phyloP scores from a whole-genome alignment of 352 stramenopile genomes.

The Stramenopiles sp. region DNA sequence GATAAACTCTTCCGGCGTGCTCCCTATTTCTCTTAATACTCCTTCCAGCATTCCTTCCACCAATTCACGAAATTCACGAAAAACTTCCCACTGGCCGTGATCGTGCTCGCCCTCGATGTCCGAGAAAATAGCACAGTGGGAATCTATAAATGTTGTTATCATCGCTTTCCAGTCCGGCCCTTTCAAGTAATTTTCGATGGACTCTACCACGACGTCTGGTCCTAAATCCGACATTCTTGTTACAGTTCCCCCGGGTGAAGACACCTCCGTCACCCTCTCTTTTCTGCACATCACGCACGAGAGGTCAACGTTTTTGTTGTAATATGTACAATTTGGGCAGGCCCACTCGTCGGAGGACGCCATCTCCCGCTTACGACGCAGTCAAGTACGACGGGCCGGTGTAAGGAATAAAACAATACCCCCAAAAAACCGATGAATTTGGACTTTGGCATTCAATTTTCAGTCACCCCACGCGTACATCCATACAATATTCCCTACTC shows the following conservation, averaged over 20 bases:
- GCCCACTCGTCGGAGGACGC: too few species aligned
- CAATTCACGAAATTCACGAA: neutral
- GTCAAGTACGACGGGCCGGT: too few species aligned
- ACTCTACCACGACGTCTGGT: neutral
- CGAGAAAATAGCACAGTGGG: constrained; percentile 3
- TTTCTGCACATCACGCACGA: constrained; percentile 9
- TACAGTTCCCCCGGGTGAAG: neutral
- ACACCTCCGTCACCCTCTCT: too few species aligned
- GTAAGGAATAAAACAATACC: too few species aligned
- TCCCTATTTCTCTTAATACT: neutral
- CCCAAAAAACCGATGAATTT: too few species aligned
- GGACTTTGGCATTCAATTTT: too few species aligned
- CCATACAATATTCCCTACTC: too few species aligned
- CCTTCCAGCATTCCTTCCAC: neutral
- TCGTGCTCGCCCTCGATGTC: constrained; percentile 10
- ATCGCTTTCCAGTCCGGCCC: neutral
- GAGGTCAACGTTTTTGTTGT: neutral
- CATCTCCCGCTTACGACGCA: too few species aligned
- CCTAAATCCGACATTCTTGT: neutral
- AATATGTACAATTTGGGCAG: neutral
- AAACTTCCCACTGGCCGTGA: neutral
- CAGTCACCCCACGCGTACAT: too few species aligned
- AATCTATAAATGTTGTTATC: neutral
- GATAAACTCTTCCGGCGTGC: constrained; percentile 9
- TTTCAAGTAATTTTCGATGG: neutral